Conservation (phyloP, 2,329 filamentous ascomycete genomes). For the Xylaria hypoxylon region DNA sequence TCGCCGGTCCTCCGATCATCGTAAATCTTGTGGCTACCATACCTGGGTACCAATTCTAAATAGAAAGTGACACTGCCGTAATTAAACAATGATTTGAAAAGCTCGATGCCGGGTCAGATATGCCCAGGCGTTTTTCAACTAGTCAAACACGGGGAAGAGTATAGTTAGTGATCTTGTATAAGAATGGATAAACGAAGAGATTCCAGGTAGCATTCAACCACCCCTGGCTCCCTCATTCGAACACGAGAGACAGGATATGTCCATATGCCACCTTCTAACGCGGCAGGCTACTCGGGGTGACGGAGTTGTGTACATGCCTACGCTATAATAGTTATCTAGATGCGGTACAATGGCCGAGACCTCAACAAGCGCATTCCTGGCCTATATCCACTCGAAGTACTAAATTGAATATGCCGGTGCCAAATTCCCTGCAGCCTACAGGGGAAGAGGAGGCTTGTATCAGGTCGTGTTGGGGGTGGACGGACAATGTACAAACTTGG, state of each 20-base stretch:
- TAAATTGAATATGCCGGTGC: constrained; percentile 26
- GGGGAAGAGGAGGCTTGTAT: constrained; percentile 9
- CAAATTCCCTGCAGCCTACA: constrained; percentile 17
- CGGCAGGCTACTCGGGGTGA: constrained; percentile 26
- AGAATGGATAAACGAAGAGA: constrained; percentile 14
- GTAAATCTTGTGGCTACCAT: background rate
- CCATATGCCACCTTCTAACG: constrained; percentile 11
- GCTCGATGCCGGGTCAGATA: constrained; percentile 13
- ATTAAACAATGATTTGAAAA: constrained; percentile 21
- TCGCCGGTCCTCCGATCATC: constrained; percentile 8
- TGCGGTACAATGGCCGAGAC: constrained; percentile 22
- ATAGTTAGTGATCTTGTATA: constrained; percentile 23
- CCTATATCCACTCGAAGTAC: constrained; percentile 22
- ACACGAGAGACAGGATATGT: constrained; percentile 14
- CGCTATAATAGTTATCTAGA: constrained; percentile 22
- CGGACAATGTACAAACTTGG: constrained; percentile 5
- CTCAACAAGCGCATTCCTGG: constrained; percentile 8
- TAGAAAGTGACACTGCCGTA: background rate
- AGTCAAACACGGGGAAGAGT: constrained; percentile 22
- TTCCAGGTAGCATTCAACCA: constrained; percentile 6
- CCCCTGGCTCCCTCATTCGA: constrained; percentile 5
- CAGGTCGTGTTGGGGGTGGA: background rate
- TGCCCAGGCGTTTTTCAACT: constrained; percentile 1
- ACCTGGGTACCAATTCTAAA: background rate
- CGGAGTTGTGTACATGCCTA: constrained; percentile 7